phyloP scores from a whole-genome alignment of 495 filamentous ascomycete species.

The Talaromyces proteolyticus region DNA sequence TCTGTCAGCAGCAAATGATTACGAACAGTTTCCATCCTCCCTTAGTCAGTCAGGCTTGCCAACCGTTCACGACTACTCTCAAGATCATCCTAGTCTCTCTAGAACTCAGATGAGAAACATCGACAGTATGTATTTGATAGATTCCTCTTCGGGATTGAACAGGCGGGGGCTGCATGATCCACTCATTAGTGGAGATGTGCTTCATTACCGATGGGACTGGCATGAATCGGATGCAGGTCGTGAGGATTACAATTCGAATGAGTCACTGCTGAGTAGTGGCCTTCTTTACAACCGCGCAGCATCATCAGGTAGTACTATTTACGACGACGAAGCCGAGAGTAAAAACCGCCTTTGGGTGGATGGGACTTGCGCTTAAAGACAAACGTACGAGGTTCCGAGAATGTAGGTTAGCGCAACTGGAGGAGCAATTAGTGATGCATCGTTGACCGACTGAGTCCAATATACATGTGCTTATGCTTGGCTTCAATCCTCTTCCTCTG shows the following conservation, averaged over 20 bases:
- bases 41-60: not conserved
- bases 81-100: not conserved
- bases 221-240: not conserved
- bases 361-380: conserved; percentile 1
- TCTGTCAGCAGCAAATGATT: not conserved
- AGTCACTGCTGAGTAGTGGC: not conserved
- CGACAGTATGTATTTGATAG: conserved; percentile 5
- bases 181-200: conserved; percentile 1
- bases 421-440: too few relatives aligned
- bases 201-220: conserved; percentile 7
- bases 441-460: not conserved
- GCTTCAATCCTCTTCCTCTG: not conserved
- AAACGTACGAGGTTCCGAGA: too few relatives aligned
- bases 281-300: conserved; percentile 3
- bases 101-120: not conserved
- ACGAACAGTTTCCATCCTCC: not conserved
- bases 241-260: not conserved
- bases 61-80: not conserved
- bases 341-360: conserved; percentile 28
- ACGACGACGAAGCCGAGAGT: conserved; percentile 23
- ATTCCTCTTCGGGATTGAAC: not conserved
- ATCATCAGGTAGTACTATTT: conserved; percentile 29
- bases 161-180: conserved; percentile 3
- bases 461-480: not conserved
- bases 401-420: too few relatives aligned